These are phyloP conservation scores for Xylariales sp. DNA, from an alignment of 2,329 filamentous ascomycete species.

Conservation along the genomic window DNA sequence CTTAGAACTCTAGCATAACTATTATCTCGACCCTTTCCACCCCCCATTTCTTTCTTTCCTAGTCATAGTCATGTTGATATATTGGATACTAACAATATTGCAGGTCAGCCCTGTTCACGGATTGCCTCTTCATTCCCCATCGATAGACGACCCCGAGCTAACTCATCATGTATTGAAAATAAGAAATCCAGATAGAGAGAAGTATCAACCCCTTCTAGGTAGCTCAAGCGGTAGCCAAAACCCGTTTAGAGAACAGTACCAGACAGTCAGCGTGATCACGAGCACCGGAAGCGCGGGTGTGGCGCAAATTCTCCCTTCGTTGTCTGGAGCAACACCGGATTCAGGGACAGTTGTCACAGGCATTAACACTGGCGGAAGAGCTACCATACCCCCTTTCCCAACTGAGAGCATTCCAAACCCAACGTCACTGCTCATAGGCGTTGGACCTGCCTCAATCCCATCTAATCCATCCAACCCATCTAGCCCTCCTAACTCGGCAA, in stretches of 20 bases:
- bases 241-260: conserved; percentile 17
- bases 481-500: background rate
- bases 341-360: conserved; percentile 28
- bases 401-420: conserved; percentile 30
- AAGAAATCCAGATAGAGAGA: conserved; percentile 8
- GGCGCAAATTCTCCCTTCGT: conserved; percentile 27
- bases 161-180: conserved; percentile 1
- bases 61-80: conserved; percentile 15
- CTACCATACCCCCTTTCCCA: conserved; percentile 19
- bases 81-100: conserved; percentile 21
- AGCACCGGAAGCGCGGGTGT: conserved; percentile 23
- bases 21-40: background rate
- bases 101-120: conserved; percentile 17
- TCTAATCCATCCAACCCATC: conserved; percentile 9
- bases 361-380: conserved; percentile 22
- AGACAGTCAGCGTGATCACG: conserved; percentile 24
- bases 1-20: too few species aligned
- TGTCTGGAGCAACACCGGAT: conserved; percentile 20
- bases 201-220: conserved; percentile 9
- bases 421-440: conserved; percentile 26
- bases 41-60: background rate
- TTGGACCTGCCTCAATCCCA: conserved; percentile 10
- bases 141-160: conserved; percentile 5
- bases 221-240: conserved; percentile 9
- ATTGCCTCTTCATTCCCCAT: conserved; percentile 11